Base-by-base conservation (phyloP, 2,329 filamentous ascomycete genomes). In the Cladobotryum protrusum region DNA sequence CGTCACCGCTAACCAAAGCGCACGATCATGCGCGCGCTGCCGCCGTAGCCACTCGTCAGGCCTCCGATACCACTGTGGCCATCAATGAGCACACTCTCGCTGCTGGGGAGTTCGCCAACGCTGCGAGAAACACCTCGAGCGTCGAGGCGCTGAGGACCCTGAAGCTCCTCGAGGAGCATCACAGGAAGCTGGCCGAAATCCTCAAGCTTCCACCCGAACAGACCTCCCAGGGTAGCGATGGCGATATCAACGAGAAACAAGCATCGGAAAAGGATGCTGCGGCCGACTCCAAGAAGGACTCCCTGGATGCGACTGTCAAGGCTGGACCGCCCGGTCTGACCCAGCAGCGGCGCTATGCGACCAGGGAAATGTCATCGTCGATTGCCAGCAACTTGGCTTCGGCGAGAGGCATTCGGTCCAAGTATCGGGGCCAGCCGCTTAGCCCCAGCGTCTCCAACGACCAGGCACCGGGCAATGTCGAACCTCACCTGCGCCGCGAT, bases 381-480 rank as follows among this genome's bases (percentile, higher is more conserved):
- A 95, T 96, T 54, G 89, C 89, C 20, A 95, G 82, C 68, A 95
- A 95, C 61, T 72, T 96, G 40, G 90, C 90, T 13, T 89, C 89
- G 13, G 89, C 89, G 32, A 79, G 90, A 56, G 90, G 90, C 15
- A 95, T 95, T 58, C 76, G 78, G 18, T 76, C 78, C 49, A 78
- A 77, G 53, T 78, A 82, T 52, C 77, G 84, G 53, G 78, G 82
- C 19, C 83, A 85, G 53, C 85, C 86, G 2, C 77, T 83, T 11
- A 85, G 81, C 4, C 86, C 87, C 1, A 85, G 86, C 49, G 72
- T 91, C 17, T 89, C 87, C 39, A 84, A 81, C 53, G 82, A 90
- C 53, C 85, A 88, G 64, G 77, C 84, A 0, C 83, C 86, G 1
- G 87, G 86, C 0, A 87, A 81, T 53, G 72, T 89, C 57, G 81